Evolutionary conservation across 2,329 filamentous ascomycete genomes (phyloP), one percentile per base, ranked within the genome.

Genomic region (Aureobasidium sp.): DNA sequence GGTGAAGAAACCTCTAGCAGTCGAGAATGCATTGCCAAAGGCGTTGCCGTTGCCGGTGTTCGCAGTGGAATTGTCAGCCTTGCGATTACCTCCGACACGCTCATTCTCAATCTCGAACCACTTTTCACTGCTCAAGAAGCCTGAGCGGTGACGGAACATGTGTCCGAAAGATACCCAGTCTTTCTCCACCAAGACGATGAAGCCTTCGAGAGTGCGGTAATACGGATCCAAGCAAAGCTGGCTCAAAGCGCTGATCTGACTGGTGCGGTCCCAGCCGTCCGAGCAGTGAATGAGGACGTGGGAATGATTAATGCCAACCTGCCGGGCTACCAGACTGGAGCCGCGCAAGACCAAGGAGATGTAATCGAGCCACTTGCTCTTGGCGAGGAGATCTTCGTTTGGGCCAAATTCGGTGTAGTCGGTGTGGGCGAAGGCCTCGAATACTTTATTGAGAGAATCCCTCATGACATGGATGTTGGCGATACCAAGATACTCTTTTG

Each of bases 401-500:
- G 92, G 92, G 0, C 90, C 86, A 36, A 97, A 77, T 1, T 89
- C 85, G 0, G 90, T 89, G 31, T 97, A 82, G 73, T 99, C 94
- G 2, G 91, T 90, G 68, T 97, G 93, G 71, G 96, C 97, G 70
- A 99, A 79, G 3, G 91, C 88, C 66, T 96, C 92, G 59, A 97
- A 81, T 22, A 99, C 89, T 67, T 88, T 93, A 68, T 88, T 87
- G 37, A 99, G 80, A 1, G 93, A 97, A 65, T 89, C 88, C 62
- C 94, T 84, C 94, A 99, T 99, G 65, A 97, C 91, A 71, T 99
- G 94, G 64, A 99, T 97, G 72, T 99, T 99, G 73, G 95, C 93
- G 70, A 99, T 99, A 65, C 90, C 94, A 62, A 99, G 82, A 71
- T 95, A 99, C 34, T 88, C 88, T 75, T 97, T 96, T 63, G 87